Conservation (phyloP, 129 eudicot species). For the Artemisia annua region DNA sequence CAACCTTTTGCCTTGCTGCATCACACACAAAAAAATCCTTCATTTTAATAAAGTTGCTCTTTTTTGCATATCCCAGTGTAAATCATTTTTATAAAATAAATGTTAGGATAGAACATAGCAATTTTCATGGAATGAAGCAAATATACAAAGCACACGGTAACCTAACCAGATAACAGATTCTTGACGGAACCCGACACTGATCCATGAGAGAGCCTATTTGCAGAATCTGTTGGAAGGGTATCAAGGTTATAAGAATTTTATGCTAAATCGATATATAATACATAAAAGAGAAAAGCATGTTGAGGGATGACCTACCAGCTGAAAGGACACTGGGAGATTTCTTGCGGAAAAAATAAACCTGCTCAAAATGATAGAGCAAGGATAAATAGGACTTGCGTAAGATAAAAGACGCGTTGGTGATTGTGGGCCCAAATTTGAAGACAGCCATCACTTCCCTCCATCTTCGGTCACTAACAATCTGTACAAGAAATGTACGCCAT, state of each 20-base stretch:
- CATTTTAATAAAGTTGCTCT: too few relatives aligned
- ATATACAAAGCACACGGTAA: slow-evolving; percentile 3
- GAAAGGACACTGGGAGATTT: slow-evolving; percentile 36
- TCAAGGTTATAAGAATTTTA: neutral
- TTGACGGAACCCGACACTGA: slow-evolving; percentile 45
- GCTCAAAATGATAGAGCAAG: slow-evolving; percentile 91
- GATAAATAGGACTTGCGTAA: slow-evolving; percentile 73
- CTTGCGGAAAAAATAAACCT: slow-evolving; percentile 79
- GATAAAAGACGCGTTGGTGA: slow-evolving; percentile 75
- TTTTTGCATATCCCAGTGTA: too few relatives aligned
- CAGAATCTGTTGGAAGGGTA: slow-evolving; percentile 42
- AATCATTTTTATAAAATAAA: too few relatives aligned
- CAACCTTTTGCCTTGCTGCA: neutral
- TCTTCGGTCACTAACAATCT: slow-evolving; percentile 79
- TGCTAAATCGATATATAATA: neutral
- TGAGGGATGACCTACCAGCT: slow-evolving; percentile 42
- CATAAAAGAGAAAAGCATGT: neutral
- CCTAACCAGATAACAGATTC: slow-evolving; percentile 56
- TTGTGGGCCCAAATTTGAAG: slow-evolving; percentile 64
- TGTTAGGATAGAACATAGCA: neutral
- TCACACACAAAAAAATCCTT: neutral
- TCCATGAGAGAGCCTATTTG: slow-evolving; percentile 46
- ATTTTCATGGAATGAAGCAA: slow-evolving; percentile 9
- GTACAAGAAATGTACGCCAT: neutral
- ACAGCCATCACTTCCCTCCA: slow-evolving; percentile 78